A percentile compares a stretch with the other conserved stretches of the same genome.
Conservation (phyloP, 371 early-diverging fungal genomes). For the Rhizopus arrhizus region DNA sequence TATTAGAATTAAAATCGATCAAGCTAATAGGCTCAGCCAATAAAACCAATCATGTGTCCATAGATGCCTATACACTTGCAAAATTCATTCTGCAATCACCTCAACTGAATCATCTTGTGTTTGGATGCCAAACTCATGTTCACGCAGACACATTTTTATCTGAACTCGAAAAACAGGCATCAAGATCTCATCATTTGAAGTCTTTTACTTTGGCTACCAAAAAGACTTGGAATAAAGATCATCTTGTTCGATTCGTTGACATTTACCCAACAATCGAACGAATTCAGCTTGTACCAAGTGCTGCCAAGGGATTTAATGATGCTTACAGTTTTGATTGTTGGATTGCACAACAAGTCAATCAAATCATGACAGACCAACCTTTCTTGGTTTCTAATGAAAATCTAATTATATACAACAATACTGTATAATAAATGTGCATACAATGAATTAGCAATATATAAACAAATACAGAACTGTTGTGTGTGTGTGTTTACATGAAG, state of each 20-base stretch:
- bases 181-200: neutral
- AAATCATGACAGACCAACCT: neutral
- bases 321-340: neutral
- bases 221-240: slow-evolving; percentile 24
- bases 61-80: slow-evolving; percentile 32
- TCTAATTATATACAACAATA: slow-evolving; percentile 2
- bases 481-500: too few species aligned
- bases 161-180: slow-evolving; percentile 16
- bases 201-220: slow-evolving; percentile 21
- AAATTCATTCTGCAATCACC: slow-evolving; percentile 31
- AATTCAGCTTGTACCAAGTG: slow-evolving; percentile 14
- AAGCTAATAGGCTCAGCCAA: slow-evolving; percentile 23
- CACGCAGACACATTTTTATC: slow-evolving; percentile 35
- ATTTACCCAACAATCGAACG: slow-evolving; percentile 16
- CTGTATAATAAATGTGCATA: neutral
- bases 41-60: slow-evolving; percentile 27
- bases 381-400: slow-evolving; percentile 3
- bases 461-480: too few species aligned
- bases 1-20: slow-evolving; percentile 18
- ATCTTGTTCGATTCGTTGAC: slow-evolving; percentile 16
- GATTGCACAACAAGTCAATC: neutral
- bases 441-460: neutral
- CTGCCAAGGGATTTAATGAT: slow-evolving; percentile 5
- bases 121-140: slow-evolving; percentile 34
- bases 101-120: slow-evolving; percentile 18